Evolutionary conservation across 78 protist species (phyloP), one percentile per base, ranked within the genome.

Genomic region (Bodo saltans): DNA sequence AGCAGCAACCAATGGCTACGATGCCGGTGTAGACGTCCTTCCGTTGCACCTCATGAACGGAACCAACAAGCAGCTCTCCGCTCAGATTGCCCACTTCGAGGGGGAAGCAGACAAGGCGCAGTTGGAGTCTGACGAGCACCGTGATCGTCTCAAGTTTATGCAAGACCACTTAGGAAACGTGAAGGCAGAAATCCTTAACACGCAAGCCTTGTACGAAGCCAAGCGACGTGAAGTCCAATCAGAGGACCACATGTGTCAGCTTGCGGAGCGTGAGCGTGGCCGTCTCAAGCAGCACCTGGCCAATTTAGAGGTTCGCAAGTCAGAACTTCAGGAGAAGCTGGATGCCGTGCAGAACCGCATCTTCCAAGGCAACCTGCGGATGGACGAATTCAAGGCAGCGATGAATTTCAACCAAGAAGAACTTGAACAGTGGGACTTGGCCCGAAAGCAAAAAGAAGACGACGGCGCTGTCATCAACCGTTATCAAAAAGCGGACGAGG

Each of bases 341-440:
- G 83, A 86, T 34, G 1, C 38, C 32, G 33, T 84, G n/a, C 92
- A 88, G 72, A 83, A 87, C 68, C 0, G 26, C n/a, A 78, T 89
- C 42, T 91, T 91, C 75, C 60, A 37, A 0, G 85, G 91, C 70
- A 91, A 91, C 74, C 90, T 88, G 74, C 8, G 37, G 78, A 75
- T 91, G 85, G 94, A 91, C 34, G 70, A 17, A n/a, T 83, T 89
- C 70, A 88, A 88, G 83, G 35, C 68, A 21, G 79, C 84, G 74
- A 81, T 88, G 87, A 72, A 82, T 74, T 87, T 83, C 91, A 85
- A 90, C 47, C 90, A 92, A 68, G 92, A 83, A 68, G 85, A 90
- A 71, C 67, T 82, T 21, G 88, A 89, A 3, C 92, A 92, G 76
- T 92, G 95, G 95, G 87, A 87, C 3, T 12, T 87, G 52, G 95